A percentile compares a stretch with the other conserved stretches of the same genome.
phyloP scores from a whole-genome alignment of 495 filamentous ascomycete genomes.

The Xylaria telfairii region DNA sequence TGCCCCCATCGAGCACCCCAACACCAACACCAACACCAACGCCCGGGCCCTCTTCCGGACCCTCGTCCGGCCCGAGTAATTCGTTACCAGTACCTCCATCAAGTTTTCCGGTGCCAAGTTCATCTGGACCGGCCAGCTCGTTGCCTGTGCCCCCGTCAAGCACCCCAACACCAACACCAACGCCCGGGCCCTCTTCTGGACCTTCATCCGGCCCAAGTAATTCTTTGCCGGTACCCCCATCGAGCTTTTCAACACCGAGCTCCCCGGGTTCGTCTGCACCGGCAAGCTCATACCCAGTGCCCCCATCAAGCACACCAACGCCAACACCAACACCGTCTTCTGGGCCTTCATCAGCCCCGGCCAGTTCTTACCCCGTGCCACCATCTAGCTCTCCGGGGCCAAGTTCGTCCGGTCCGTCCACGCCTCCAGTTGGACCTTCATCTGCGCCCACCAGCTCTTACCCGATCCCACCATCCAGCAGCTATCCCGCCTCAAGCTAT shows the following conservation, averaged over 20 bases:
- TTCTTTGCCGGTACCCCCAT: background rate
- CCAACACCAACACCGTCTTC: background rate
- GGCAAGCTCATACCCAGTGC: background rate
- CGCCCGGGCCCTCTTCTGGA: too few species aligned
- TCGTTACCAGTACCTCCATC: background rate
- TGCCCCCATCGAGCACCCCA: background rate
- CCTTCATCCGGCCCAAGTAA: background rate
- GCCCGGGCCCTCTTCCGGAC: background rate
- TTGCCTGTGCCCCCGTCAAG: slow-evolving; percentile 1
- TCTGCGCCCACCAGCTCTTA: background rate
- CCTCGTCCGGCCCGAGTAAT: background rate
- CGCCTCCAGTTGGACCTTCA: background rate
- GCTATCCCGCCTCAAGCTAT: background rate
- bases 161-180: background rate
- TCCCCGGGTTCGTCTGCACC: background rate
- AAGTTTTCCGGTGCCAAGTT: background rate
- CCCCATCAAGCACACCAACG: background rate
- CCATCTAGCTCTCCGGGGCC: background rate
- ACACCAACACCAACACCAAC: background rate
- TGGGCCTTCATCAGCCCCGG: background rate
- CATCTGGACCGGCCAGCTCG: background rate
- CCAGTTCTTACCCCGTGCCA: background rate
- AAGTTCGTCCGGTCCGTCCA: background rate
- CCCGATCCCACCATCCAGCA: background rate
- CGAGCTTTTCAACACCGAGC: background rate